Evolutionary conservation across 768 basidiomycete species (phyloP), one percentile per base, ranked within the genome.

Genomic region (Mycena galopus): DNA sequence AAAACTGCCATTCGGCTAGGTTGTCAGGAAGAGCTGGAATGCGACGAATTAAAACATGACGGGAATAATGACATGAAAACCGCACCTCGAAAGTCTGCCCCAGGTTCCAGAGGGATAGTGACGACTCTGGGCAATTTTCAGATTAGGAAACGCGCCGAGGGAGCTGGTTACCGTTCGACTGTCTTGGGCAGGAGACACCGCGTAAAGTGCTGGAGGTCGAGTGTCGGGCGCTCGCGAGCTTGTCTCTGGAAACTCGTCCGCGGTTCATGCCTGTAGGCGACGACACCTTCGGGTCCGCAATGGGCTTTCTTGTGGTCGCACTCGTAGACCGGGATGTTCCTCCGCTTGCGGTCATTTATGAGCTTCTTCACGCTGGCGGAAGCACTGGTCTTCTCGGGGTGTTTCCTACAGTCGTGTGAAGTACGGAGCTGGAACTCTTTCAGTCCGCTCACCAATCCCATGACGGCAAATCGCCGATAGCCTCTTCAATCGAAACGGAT

Each of bases 31-130:
- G 79, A 50, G 77, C 90, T 91, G 62, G 9, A 71, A 21, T 4
- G 33, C 72, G 71, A 58, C 72, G 71, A 58, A 27, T 32, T 32
- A 12, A 69, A 32, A 65, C 62, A 70, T 17, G 27, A 50, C 11
- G 4, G 33, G 8, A 23, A 30, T 9, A 9, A 25, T 17, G 17
- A 1, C 17, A 30, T 44, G 14, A 55, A 23, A 32, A 75, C 84
- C n/a, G 30, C 74, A 93, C 93, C 77, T 68, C 88, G 85, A 78
- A 92, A 94, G 78, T 94, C 92, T n/a, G 93, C 92, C 21, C 84
- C 82, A 2, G 88, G 74, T 3, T 71, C 51, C 55, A 94, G 62
- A 0, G 92, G 92, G 59, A 95, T 88, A 44, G 85, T 83, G 21
- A 92, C 78, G 3, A 93, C 86, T 7, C 93, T 94, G 65, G 21